Base-by-base conservation (phyloP, 2,329 filamentous ascomycete genomes). In the Paracoccidioides brasiliensis region DNA sequence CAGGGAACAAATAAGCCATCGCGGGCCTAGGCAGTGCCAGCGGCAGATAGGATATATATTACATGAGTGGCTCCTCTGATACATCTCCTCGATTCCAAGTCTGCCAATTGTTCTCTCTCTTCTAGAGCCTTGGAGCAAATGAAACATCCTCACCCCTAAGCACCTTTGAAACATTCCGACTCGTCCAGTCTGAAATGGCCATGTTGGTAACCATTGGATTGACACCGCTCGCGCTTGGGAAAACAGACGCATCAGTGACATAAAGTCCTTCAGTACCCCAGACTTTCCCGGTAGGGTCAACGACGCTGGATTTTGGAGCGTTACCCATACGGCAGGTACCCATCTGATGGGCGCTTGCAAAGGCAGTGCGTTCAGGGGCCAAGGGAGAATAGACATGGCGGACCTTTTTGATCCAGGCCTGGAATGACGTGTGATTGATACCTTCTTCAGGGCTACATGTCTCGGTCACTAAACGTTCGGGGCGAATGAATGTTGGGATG, bases 401-500 rank as follows among this genome's bases (percentile, higher is more conserved):
- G 33, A 83, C 59, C 54, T 75, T 68, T 0, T 69, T 65, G 15
- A 83, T 72, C 81, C 81, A 85, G 1, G 68, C 64, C 55, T 78
- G 71, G 66, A 85, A 80, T 0, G 67, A 70, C 0, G 70, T 60
- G 56, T 83, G 76, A 61, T 81, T 82, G 61, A 78, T 73, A 0
- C 77, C 78, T 5, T 71, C 67, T 1, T 71, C 64, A 2, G 68
- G 58, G 6, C 54, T 45, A 10, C 55, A 57, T 4, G 55, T 30
- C 10, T 46, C 42, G 22, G 52, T 43, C 14, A 33, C 35, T 28
- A 58, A 55, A 4, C 62, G 61, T 5, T 63, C 61, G 3, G 68
- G 63, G 10, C 80, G 78, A 35, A 79, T 67, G 66, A 90, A 96
- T 0, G 83, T 78, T 37, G 78, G 74, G 40, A 88, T 68, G 8